Percentiles rank a stretch among this genome's conserved stretches.
phyloP scores from a whole-genome alignment of 2,329 filamentous ascomycete genomes.

The Colletotrichum agaves region DNA sequence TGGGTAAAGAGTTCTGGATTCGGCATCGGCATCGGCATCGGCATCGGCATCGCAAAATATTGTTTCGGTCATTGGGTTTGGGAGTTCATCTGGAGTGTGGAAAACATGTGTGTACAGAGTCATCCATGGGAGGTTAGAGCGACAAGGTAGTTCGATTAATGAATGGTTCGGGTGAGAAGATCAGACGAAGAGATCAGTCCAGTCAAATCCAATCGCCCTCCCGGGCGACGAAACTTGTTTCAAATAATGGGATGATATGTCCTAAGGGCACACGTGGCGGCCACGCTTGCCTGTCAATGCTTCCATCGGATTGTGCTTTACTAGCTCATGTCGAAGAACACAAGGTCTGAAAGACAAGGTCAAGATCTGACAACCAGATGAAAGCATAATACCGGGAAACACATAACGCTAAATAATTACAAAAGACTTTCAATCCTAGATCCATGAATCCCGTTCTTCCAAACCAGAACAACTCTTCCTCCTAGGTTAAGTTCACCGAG shows the following conservation, averaged over 20 bases:
- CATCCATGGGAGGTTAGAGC: background rate
- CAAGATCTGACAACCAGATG: background rate
- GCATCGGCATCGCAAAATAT: background rate
- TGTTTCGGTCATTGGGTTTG: background rate
- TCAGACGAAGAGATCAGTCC: conserved; percentile 14
- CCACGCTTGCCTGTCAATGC: background rate
- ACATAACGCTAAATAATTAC: background rate
- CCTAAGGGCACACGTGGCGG: background rate
- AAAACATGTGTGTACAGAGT: conserved; percentile 14
- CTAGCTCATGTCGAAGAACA: background rate
- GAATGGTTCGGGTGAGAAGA: conserved; percentile 21
- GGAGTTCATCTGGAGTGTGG: conserved; percentile 19
- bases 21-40: background rate
- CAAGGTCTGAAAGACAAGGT: background rate
- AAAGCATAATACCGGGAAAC: background rate
- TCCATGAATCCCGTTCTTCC: background rate
- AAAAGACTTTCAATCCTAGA: background rate
- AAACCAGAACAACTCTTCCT: background rate
- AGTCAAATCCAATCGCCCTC: background rate
- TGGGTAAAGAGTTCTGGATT: conserved; percentile 8
- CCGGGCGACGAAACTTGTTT: conserved; percentile 7
- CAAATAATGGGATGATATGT: background rate
- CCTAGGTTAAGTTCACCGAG: background rate
- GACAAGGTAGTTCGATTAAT: conserved; percentile 15
- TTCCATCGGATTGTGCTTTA: background rate